These are phyloP conservation scores for Xylaria sp. DNA, from an alignment of 2,329 filamentous ascomycete species.

Conservation along the genomic window DNA sequence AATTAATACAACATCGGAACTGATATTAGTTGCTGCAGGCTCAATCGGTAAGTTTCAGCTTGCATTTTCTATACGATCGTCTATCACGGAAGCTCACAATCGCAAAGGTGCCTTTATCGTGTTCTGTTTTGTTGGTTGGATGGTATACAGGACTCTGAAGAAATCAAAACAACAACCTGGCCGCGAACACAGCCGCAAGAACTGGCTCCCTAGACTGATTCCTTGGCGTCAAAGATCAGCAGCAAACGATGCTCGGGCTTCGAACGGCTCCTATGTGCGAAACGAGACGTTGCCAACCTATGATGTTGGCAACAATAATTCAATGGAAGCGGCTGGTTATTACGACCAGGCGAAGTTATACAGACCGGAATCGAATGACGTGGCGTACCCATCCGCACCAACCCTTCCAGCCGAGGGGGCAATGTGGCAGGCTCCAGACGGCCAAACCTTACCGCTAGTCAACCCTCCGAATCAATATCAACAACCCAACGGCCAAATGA, in stretches of 20 bases:
- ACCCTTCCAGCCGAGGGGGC: slow-evolving; percentile 36
- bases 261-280: slow-evolving; percentile 32
- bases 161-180: slow-evolving; percentile 46
- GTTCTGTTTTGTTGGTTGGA: slow-evolving; percentile 58
- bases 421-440: slow-evolving; percentile 36
- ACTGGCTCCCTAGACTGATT: slow-evolving; percentile 39
- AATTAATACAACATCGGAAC: slow-evolving; percentile 34
- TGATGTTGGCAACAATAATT: slow-evolving; percentile 42
- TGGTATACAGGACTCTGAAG: slow-evolving; percentile 56
- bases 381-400: slow-evolving; percentile 36
- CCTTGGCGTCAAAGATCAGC: slow-evolving; percentile 39
- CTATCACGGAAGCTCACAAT: slow-evolving; percentile 17
- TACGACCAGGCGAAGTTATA: slow-evolving; percentile 43
- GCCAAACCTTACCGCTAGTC: slow-evolving; percentile 39
- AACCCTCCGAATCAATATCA: slow-evolving; percentile 43
- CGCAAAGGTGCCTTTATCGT: slow-evolving; percentile 57
- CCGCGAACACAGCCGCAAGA: slow-evolving; percentile 28
- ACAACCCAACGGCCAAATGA: slow-evolving; percentile 45
- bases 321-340: slow-evolving; percentile 41
- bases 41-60: slow-evolving; percentile 48
- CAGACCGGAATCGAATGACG: slow-evolving; percentile 33
- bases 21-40: slow-evolving; percentile 51
- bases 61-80: background rate
- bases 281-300: slow-evolving; percentile 46
- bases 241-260: slow-evolving; percentile 33